These are phyloP conservation scores for Candida qinlingensis DNA, from an alignment of 805 yeast genomes.

Conservation along the genomic window DNA sequence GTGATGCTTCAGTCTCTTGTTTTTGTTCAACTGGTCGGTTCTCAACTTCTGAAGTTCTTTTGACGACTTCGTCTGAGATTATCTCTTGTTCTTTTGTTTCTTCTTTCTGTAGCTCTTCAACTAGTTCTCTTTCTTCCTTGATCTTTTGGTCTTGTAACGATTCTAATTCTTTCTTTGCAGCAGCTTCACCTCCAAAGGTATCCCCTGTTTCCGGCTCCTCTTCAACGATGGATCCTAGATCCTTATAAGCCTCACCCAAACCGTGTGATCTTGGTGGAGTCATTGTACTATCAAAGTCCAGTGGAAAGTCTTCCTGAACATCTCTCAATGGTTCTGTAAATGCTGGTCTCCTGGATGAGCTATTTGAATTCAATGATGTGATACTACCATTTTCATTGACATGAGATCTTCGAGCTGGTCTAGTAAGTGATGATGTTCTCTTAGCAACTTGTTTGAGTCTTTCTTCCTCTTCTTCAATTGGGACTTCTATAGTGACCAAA, in stretches of 20 bases:
- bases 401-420: conserved; percentile 1
- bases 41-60: background rate
- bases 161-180: background rate
- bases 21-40: background rate
- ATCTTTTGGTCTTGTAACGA: conserved; percentile 7
- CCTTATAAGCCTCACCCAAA: background rate
- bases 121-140: conserved; percentile 10
- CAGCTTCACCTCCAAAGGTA: background rate
- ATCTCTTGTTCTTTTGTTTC: conserved; percentile 8
- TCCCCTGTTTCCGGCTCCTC: conserved; percentile 6
- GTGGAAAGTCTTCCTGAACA: conserved; percentile 17
- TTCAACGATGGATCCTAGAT: conserved; percentile 16
- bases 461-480: conserved; percentile 32
- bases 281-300: conserved; percentile 4
- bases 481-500: conserved; percentile 63
- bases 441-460: conserved; percentile 6
- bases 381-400: conserved; percentile 9
- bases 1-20: background rate
- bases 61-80: background rate
- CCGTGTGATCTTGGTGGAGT: background rate
- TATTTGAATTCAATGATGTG: conserved; percentile 10
- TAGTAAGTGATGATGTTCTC: conserved; percentile 5
- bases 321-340: conserved; percentile 19
- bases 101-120: background rate
- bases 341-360: conserved; percentile 13